Base-by-base conservation (phyloP, 2,329 filamentous ascomycete species). In the Decorospora gaudefroyi region DNA sequence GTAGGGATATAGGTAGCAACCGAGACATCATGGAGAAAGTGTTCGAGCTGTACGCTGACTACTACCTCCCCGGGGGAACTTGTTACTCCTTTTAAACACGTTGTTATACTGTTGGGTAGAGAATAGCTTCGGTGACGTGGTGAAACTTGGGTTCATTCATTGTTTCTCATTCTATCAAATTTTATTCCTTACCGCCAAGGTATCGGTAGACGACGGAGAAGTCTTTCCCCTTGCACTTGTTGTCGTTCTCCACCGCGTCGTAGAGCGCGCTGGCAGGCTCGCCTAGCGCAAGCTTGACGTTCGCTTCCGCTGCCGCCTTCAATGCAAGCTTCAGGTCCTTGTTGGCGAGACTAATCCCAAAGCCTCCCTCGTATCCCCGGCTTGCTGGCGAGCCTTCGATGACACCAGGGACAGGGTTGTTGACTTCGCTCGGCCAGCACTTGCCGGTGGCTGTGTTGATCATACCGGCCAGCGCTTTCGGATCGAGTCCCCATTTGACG, bases 391-490 rank as follows among this genome's bases (percentile, higher is more conserved):
- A 82, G 0, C 79, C 82, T 49, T 86, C 83, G 15, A 92, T 79
- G 0, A 96, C 90, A 10, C 90, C 91, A 8, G 84, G 84, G 3
- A 97, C 90, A 0, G 93, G 93, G 67, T 97, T 97, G 73, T 99
- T 99, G 51, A 95, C 77, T 73, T 96, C 91, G 61, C 86, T 93
- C 1, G 92, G 90, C 93, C 93, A 99, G 78, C 91, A 97, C 55
- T 80, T 83, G n/a, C 93, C 93, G 0, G 92, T 96, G 59, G 89
- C 93, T 3, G 87, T 87, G 68, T 96, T 97, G 75, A 99, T 89
- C 71, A 99, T 84, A 37, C 85, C 84, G 0, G 89, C 87, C 2
- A 99, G 78, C 6, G 83, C 84, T 47, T 80, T 81, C 1, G 82
- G 76, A 42, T 85, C 78, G 6, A 85, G 73, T 2, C 83, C 83